Percentiles rank a stretch among this genome's conserved stretches.
Evolutionary conservation across 1,284 basidiomycete species (phyloP).

Genomic region (Melampsora americana): DNA sequence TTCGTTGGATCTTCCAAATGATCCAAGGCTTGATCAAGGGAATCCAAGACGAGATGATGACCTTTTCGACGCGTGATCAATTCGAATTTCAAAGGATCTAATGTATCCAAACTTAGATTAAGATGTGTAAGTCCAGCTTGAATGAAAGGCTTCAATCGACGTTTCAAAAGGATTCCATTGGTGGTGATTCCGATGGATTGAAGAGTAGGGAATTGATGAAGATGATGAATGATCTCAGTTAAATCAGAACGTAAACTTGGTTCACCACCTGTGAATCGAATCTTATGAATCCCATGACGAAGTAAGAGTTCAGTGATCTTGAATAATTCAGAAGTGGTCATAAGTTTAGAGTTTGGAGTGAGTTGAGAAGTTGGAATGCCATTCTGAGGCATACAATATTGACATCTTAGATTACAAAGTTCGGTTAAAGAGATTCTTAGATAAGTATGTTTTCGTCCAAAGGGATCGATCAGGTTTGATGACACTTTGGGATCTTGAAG

Average conservation of each 20-base stretch:
- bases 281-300: conserved; percentile 75
- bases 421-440: conserved; percentile 81
- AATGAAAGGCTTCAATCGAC: conserved; percentile 57
- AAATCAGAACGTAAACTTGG: conserved; percentile 80
- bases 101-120: conserved; percentile 78
- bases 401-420: conserved; percentile 79
- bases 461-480: neutral
- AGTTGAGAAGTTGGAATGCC: conserved; percentile 72
- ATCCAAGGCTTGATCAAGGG: conserved; percentile 65
- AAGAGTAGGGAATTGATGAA: conserved; percentile 46
- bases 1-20: conserved; percentile 43
- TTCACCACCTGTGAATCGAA: conserved; percentile 81
- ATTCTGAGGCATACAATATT: conserved; percentile 81
- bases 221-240: conserved; percentile 66
- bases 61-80: conserved; percentile 71
- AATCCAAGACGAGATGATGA: conserved; percentile 68
- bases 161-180: neutral
- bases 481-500: neutral
- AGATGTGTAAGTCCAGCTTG: conserved; percentile 73
- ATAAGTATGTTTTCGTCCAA: conserved; percentile 67
- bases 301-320: conserved; percentile 72
- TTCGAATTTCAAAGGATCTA: conserved; percentile 82
- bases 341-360: conserved; percentile 67
- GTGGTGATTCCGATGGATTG: neutral
- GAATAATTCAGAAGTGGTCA: conserved; percentile 65